phyloP scores from a whole-genome alignment of 2,329 filamentous ascomycete genomes.

The Epichloe brachyelytri region DNA sequence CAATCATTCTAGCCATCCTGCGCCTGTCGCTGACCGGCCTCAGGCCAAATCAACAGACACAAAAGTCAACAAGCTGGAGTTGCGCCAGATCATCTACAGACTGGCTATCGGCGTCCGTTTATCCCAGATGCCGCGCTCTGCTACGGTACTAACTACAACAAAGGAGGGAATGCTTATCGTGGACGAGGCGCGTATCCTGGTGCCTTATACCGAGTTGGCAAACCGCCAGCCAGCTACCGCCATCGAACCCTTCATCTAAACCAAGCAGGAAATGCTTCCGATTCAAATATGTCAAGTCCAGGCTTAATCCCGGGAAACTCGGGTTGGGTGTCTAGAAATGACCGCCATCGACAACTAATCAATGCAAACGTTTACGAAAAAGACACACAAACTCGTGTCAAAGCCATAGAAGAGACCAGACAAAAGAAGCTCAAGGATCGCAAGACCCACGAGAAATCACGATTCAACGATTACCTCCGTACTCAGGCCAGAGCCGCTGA shows the following conservation, averaged over 20 bases:
- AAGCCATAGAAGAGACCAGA: constrained; percentile 59
- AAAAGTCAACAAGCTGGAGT: constrained; percentile 48
- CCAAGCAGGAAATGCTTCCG: constrained; percentile 18
- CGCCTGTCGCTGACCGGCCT: constrained; percentile 12
- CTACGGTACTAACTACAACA: constrained; percentile 1
- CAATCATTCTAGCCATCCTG: background rate
- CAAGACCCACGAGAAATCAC: constrained; percentile 45
- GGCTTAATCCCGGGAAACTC: constrained; percentile 18
- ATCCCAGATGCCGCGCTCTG: background rate
- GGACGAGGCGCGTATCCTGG: constrained; percentile 18
- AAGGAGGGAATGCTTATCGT: constrained; percentile 7
- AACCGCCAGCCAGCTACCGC: constrained; percentile 25
- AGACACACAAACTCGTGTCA: constrained; percentile 52
- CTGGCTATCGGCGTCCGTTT: constrained; percentile 24
- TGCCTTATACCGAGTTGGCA: constrained; percentile 23
- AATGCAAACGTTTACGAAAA: constrained; percentile 69
- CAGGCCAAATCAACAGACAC: constrained; percentile 70
- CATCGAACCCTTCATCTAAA: constrained; percentile 54
- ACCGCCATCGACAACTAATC: constrained; percentile 71
- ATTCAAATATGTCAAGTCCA: constrained; percentile 23
- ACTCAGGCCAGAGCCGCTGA: constrained; percentile 12
- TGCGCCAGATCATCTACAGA: constrained; percentile 14
- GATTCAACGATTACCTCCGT: constrained; percentile 29
- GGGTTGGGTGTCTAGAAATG: constrained; percentile 57
- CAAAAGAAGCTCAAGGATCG: constrained; percentile 41